These are phyloP conservation scores for Quercus phellos DNA, from an alignment of 331 rosid species.

Conservation along the genomic window DNA sequence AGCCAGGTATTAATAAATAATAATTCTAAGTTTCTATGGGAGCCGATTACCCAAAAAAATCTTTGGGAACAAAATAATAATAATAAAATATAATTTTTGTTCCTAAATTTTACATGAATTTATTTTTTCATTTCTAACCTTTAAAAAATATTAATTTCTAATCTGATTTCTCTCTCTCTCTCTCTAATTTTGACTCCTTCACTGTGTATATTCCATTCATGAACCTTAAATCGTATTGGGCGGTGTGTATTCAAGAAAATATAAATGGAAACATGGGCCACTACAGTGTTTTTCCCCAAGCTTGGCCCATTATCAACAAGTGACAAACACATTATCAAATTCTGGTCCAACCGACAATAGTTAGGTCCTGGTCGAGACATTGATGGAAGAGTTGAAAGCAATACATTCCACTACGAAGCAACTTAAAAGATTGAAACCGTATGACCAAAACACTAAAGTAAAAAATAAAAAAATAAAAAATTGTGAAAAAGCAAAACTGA, in stretches of 20 bases:
- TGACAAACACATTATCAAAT: background rate
- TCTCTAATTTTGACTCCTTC: too few species aligned
- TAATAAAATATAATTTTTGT: too few species aligned
- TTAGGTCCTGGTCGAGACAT: background rate
- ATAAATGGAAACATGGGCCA: background rate
- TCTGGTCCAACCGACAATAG: background rate
- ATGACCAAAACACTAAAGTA: background rate
- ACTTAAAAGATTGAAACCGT: background rate
- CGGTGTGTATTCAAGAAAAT: background rate
- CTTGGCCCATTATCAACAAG: background rate
- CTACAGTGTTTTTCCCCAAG: background rate
- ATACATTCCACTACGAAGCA: background rate
- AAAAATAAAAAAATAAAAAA: background rate
- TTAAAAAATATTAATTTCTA: too few species aligned
- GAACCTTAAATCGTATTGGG: background rate
- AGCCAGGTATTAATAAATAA: too few species aligned
- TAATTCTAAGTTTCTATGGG: too few species aligned
- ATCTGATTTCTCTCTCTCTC: too few species aligned
- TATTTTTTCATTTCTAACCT: too few species aligned
- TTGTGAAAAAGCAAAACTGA: background rate
- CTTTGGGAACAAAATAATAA: too few species aligned
- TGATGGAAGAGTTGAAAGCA: background rate
- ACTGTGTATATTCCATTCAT: background rate
- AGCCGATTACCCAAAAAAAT: too few species aligned
- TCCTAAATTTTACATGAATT: too few species aligned